phyloP scores from a whole-genome alignment of 352 stramenopile species.

The Phytophthora colocasiae region DNA sequence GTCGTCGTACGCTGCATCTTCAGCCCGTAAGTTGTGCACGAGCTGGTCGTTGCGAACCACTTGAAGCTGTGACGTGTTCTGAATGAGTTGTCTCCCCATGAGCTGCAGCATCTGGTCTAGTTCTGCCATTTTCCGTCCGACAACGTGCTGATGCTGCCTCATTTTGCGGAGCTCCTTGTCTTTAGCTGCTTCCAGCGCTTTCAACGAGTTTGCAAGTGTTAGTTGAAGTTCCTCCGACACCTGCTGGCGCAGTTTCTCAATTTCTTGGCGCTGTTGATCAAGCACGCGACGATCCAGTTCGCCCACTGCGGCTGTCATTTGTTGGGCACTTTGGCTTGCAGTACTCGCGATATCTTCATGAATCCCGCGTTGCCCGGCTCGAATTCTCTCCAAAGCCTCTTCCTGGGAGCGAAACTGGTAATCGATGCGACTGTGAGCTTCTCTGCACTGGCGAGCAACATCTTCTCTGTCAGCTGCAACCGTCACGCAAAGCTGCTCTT shows the following conservation, averaged over 20 bases:
- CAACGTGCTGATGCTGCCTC: slow-evolving; percentile 36
- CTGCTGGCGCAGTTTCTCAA: slow-evolving; percentile 21
- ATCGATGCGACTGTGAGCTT: slow-evolving; percentile 37
- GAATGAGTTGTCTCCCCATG: slow-evolving; percentile 67
- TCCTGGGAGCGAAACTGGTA: slow-evolving; percentile 39
- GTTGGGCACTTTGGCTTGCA: slow-evolving; percentile 2
- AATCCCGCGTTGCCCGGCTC: slow-evolving; percentile 19
- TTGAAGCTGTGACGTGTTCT: slow-evolving; percentile 72
- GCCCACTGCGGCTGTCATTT: slow-evolving; percentile 19
- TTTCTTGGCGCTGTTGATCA: slow-evolving; percentile 26
- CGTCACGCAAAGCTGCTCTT: slow-evolving; percentile 15
- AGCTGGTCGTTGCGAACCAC: slow-evolving; percentile 57
- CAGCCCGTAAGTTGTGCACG: slow-evolving; percentile 12
- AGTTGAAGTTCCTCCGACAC: slow-evolving; percentile 27
- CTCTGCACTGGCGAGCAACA: slow-evolving; percentile 33
- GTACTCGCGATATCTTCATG: slow-evolving; percentile 17
- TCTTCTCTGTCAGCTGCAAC: slow-evolving; percentile 30
- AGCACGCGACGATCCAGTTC: slow-evolving; percentile 22
- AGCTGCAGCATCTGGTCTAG: slow-evolving; percentile 72
- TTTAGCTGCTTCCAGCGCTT: slow-evolving; percentile 24
- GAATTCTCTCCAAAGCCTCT: slow-evolving; percentile 31
- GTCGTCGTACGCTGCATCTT: slow-evolving; percentile 18
- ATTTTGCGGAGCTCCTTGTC: slow-evolving; percentile 28
- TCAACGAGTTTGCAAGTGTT: slow-evolving; percentile 21
- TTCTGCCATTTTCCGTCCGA: slow-evolving; percentile 54